Evolutionary conservation across 2,329 filamentous ascomycete species (phyloP).

Genomic region (Dothideomycetes sp.): DNA sequence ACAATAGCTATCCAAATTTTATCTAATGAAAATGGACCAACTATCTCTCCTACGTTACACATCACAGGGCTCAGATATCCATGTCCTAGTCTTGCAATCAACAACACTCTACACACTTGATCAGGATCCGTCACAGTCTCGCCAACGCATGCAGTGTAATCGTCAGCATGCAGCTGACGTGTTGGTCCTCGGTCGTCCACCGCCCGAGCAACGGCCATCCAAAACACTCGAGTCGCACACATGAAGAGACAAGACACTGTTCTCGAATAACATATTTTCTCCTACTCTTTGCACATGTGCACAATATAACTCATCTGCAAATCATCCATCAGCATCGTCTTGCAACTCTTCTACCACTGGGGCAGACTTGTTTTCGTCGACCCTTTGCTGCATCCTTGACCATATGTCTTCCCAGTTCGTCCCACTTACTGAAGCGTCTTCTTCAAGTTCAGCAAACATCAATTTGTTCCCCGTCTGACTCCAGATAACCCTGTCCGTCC

Average conservation of each 20-base stretch:
- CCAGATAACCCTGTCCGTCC: constrained; percentile 3
- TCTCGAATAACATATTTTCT: no score
- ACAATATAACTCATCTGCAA: no score
- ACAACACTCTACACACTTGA: background rate
- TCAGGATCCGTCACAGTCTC: background rate
- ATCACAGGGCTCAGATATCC: background rate
- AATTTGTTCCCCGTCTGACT: constrained; percentile 3
- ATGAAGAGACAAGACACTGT: no score
- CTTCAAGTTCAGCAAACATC: constrained; percentile 7
- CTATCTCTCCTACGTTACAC: background rate
- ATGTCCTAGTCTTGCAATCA: background rate
- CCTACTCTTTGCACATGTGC: no score
- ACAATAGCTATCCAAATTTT: background rate
- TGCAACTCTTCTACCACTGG: constrained; percentile 7
- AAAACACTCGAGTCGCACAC: no score
- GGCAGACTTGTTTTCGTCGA: background rate
- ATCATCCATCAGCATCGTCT: no score
- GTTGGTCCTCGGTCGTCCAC: background rate
- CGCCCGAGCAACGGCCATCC: constrained; percentile 9
- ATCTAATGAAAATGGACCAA: background rate
- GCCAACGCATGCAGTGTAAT: background rate
- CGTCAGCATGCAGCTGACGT: constrained; percentile 6
- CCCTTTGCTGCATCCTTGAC: constrained; percentile 6
- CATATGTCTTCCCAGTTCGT: constrained; percentile 9
- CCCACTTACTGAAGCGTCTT: background rate